phyloP scores from a whole-genome alignment of 805 yeast species.

The Yamadazyma endophytica region DNA sequence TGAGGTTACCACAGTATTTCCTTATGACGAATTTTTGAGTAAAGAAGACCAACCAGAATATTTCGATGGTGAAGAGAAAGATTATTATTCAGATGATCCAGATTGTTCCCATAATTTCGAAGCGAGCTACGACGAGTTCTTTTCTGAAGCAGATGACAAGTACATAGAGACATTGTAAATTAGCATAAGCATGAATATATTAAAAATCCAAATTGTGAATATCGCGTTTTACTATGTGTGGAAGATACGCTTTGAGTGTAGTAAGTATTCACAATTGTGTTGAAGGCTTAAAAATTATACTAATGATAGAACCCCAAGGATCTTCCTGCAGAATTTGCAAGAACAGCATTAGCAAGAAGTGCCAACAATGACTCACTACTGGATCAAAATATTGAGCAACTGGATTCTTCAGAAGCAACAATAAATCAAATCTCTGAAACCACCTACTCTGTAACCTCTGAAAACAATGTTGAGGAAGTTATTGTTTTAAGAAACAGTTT shows the following conservation, averaged over 20 bases:
- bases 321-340: conserved; percentile 24
- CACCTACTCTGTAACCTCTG: conserved; percentile 1
- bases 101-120: conserved; percentile 29
- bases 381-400: conserved; percentile 2
- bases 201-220: neutral
- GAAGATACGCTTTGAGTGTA: conserved; percentile 50
- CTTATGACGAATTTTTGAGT: conserved; percentile 30
- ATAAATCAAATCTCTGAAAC: neutral
- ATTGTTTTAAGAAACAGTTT: conserved; percentile 8
- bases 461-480: conserved; percentile 1
- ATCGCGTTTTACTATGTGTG: conserved; percentile 47
- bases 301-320: conserved; percentile 18
- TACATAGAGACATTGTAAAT: neutral
- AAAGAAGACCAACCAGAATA: conserved; percentile 37
- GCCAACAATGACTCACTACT: conserved; percentile 6
- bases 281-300: conserved; percentile 2
- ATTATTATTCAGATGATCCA: conserved; percentile 29
- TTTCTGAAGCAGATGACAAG: conserved; percentile 12
- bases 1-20: conserved; percentile 5
- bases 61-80: conserved; percentile 30
- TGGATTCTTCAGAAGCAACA: neutral
- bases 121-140: conserved; percentile 32
- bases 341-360: conserved; percentile 15
- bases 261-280: conserved; percentile 14
- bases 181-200: conserved; percentile 1